Percentiles rank a stretch among this genome's conserved stretches.
phyloP scores from a whole-genome alignment of 805 yeast species.

The Candida multigemmis region DNA sequence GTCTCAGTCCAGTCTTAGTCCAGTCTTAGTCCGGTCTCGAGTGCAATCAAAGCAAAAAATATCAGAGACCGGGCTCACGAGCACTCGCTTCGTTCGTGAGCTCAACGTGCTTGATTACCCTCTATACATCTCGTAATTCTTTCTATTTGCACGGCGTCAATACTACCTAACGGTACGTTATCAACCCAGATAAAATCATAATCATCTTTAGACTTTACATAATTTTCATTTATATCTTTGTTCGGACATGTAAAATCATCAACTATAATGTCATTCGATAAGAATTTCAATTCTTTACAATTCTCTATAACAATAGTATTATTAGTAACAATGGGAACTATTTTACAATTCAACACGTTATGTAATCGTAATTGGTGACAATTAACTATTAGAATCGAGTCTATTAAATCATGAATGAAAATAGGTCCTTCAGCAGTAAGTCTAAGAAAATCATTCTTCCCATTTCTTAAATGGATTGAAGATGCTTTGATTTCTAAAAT shows the following conservation, averaged over 20 bases:
- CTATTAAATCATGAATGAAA: constrained; percentile 11
- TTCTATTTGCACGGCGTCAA: no score
- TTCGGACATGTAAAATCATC: constrained; percentile 19
- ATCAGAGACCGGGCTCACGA: no score
- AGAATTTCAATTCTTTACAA: constrained; percentile 10
- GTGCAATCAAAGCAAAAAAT: no score
- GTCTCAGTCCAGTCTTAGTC: no score
- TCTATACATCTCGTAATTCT: no score
- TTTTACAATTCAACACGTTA: constrained; percentile 8
- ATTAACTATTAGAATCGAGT: constrained; percentile 9
- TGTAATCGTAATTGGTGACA: constrained; percentile 26
- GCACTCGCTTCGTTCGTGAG: no score
- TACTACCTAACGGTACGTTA: no score
- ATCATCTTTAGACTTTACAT: no score
- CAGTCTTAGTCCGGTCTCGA: no score
- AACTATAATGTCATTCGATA: constrained; percentile 6
- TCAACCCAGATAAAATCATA: no score
- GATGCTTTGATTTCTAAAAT: constrained; percentile 4
- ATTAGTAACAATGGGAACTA: constrained; percentile 11
- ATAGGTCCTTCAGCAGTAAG: constrained; percentile 21
- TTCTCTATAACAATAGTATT: constrained; percentile 21
- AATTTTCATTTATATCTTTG: no score
- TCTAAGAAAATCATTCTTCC: constrained; percentile 7
- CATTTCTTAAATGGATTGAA: constrained; percentile 15
- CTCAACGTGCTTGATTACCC: no score